A percentile compares a stretch with the other conserved stretches of the same genome.
Evolutionary conservation across 2,329 filamentous ascomycete species (phyloP).

Genomic region (Chaetothyriales sp.): DNA sequence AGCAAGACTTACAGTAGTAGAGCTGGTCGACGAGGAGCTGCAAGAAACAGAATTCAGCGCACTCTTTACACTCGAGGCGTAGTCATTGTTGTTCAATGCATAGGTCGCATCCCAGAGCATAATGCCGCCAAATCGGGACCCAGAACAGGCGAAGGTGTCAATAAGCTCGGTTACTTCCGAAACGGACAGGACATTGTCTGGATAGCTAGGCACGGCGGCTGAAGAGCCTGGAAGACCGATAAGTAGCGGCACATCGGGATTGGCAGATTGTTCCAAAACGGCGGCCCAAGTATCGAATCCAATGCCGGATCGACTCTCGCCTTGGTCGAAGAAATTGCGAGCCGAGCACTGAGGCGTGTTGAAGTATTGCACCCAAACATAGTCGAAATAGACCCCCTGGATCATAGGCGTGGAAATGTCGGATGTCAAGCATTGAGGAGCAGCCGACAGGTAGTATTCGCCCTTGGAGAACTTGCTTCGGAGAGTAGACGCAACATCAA

Average conservation of each 20-base stretch:
- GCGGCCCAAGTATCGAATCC: slow-evolving; percentile 33
- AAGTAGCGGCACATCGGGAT: slow-evolving; percentile 36
- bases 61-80: not conserved
- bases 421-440: slow-evolving; percentile 54
- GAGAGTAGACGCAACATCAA: slow-evolving; percentile 44
- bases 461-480: slow-evolving; percentile 38
- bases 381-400: slow-evolving; percentile 32
- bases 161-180: slow-evolving; percentile 33
- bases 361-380: slow-evolving; percentile 42
- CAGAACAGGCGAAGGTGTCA: slow-evolving; percentile 30
- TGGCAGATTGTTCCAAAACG: slow-evolving; percentile 24
- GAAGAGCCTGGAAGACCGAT: slow-evolving; percentile 34
- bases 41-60: not conserved
- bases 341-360: slow-evolving; percentile 39
- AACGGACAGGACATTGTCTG: slow-evolving; percentile 23
- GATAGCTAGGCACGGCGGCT: slow-evolving; percentile 19
- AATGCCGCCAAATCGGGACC: slow-evolving; percentile 38
- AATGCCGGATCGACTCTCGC: slow-evolving; percentile 22
- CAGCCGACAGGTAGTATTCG: slow-evolving; percentile 45
- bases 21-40: not conserved
- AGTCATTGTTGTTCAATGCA: slow-evolving; percentile 28
- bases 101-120: slow-evolving; percentile 45
- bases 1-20: not conserved
- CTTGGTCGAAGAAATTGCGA: slow-evolving; percentile 25
- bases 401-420: slow-evolving; percentile 38